phyloP scores from a whole-genome alignment of 2,329 filamentous ascomycete genomes.

The Ophiostoma novo-ulmi region DNA sequence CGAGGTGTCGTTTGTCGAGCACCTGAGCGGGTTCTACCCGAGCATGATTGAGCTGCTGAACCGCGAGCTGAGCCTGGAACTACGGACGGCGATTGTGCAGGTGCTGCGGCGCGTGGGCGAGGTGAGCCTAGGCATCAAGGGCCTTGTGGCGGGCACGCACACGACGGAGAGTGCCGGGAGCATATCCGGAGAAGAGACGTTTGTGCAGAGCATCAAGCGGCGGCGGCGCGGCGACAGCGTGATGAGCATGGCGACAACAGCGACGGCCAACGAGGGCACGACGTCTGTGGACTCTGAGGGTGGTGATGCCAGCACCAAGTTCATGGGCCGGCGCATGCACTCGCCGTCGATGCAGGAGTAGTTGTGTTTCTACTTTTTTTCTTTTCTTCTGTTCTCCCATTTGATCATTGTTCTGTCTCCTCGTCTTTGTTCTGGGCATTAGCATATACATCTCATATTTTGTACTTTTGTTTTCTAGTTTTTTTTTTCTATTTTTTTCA shows the following conservation, averaged over 20 bases:
- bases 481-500: neutral
- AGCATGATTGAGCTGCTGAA: constrained; percentile 75
- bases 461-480: neutral
- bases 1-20: constrained; percentile 68
- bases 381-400: neutral
- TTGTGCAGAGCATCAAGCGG: neutral
- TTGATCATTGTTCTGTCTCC: neutral
- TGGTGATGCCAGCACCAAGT: constrained; percentile 30
- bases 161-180: neutral
- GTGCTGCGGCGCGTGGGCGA: constrained; percentile 81
- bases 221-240: constrained; percentile 26
- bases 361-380: neutral
- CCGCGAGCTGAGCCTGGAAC: constrained; percentile 74
- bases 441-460: constrained; percentile 14
- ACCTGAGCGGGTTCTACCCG: constrained; percentile 81
- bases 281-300: constrained; percentile 28
- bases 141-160: constrained; percentile 33
- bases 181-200: constrained; percentile 20
- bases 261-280: constrained; percentile 18
- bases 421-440: constrained; percentile 3
- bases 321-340: constrained; percentile 29
- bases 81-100: constrained; percentile 70
- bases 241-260: constrained; percentile 24
- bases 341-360: constrained; percentile 14
- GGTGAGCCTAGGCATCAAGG: constrained; percentile 56